Conservation (phyloP, 176 grass and related monocot species). For the Carex littledalei region DNA sequence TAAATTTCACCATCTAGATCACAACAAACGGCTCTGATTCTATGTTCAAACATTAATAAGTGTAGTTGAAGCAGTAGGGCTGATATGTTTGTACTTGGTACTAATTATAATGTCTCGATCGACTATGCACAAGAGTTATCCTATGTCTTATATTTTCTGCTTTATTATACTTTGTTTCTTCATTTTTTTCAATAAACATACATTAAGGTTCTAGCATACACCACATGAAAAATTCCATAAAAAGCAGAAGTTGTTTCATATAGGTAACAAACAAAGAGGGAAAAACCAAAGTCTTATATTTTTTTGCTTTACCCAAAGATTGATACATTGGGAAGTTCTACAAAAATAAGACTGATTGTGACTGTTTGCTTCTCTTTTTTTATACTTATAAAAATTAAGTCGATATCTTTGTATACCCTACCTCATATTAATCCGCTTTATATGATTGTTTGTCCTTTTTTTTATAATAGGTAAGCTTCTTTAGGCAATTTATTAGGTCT, state of each 20-base stretch:
- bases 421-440: not conserved
- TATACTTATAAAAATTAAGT: not conserved
- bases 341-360: not conserved
- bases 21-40: too few species aligned
- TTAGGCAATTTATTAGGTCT: slow-evolving; percentile 86
- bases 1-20: too few species aligned
- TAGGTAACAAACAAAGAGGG: not conserved
- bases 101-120: too few species aligned
- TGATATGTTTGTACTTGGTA: too few species aligned
- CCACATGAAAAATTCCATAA: too few species aligned
- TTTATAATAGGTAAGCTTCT: slow-evolving; percentile 55
- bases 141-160: not conserved
- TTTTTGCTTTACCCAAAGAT: not conserved
- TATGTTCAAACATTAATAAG: too few species aligned
- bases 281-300: not conserved
- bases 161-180: too few species aligned
- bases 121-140: too few species aligned
- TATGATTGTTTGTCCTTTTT: not conserved
- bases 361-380: not conserved
- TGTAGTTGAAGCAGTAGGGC: too few species aligned
- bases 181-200: too few species aligned
- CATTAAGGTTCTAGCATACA: too few species aligned
- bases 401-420: too few species aligned
- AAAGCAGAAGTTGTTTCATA: not conserved
- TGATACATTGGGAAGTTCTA: not conserved